Percentiles rank a stretch among this genome's conserved stretches.
These are phyloP conservation scores for Nemania bipapillata DNA, from an alignment of 2,329 filamentous ascomycete species.

Conservation along the genomic window DNA sequence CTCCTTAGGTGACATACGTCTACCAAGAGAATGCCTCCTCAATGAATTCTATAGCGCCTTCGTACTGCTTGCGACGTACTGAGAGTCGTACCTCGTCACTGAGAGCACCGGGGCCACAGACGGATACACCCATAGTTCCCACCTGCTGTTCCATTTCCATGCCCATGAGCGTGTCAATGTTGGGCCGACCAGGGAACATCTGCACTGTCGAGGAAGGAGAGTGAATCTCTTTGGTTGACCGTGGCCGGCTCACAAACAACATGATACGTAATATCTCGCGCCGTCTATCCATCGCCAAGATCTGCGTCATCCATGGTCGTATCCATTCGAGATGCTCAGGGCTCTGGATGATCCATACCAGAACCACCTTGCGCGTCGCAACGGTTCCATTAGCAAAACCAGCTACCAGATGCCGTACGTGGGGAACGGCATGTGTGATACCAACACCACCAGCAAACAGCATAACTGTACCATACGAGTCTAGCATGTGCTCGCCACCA, in stretches of 20 bases:
- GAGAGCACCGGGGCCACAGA: conserved; percentile 78
- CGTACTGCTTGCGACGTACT: conserved; percentile 71
- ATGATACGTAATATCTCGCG: conserved; percentile 79
- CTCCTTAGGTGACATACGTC: conserved; percentile 18
- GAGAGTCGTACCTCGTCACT: conserved; percentile 78
- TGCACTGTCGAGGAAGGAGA: conserved; percentile 80
- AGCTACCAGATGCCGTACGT: conserved; percentile 76
- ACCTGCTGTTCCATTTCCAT: conserved; percentile 79
- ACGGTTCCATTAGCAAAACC: conserved; percentile 76
- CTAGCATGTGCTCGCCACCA: conserved; percentile 74
- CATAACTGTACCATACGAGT: conserved; percentile 81
- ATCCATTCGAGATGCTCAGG: conserved; percentile 87
- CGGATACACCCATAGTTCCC: conserved; percentile 77
- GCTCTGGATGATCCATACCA: conserved; percentile 83
- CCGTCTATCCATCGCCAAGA: conserved; percentile 77
- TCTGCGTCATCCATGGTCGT: conserved; percentile 83
- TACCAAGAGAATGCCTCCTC: conserved; percentile 79
- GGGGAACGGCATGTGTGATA: conserved; percentile 81
- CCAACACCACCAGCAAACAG: conserved; percentile 84
- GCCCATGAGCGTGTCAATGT: conserved; percentile 76
- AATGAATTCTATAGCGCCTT: conserved; percentile 77
- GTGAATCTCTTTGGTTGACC: conserved; percentile 82
- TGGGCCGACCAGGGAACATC: conserved; percentile 84
- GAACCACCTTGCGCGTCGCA: conserved; percentile 75
- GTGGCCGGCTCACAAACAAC: conserved; percentile 79